A percentile compares a stretch with the other conserved stretches of the same genome.
Conservation (phyloP, 805 yeast species). For the Starmerella potacharoeniae region DNA sequence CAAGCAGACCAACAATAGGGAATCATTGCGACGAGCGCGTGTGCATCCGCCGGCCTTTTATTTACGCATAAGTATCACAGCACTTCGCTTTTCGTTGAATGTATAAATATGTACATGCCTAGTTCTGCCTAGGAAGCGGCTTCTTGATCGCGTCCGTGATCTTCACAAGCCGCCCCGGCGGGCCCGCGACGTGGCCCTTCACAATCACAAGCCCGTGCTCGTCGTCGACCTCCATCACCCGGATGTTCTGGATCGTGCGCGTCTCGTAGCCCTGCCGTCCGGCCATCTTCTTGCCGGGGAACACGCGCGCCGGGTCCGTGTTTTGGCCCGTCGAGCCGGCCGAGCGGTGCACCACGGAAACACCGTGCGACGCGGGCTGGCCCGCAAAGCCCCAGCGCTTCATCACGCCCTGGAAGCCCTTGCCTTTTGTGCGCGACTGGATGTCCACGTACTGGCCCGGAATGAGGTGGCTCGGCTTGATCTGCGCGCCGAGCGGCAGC, state of each 20-base stretch:
- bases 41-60: no score
- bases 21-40: no score
- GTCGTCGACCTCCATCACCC: constrained; percentile 69
- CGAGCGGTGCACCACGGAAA: constrained; percentile 80
- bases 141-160: constrained; percentile 61
- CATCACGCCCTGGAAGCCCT: constrained; percentile 98
- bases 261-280: constrained; percentile 84
- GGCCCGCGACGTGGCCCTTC: constrained; percentile 87
- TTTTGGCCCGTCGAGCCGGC: constrained; percentile 97
- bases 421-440: constrained; percentile 73
- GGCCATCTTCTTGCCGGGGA: constrained; percentile 97
- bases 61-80: no score
- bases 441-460: constrained; percentile 78
- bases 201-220: constrained; percentile 71
- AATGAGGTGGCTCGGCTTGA: constrained; percentile 74
- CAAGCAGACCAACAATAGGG: no score
- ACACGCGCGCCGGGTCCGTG: constrained; percentile 89
- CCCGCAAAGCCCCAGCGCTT: constrained; percentile 86
- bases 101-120: constrained; percentile 7
- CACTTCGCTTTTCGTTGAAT: not conserved
- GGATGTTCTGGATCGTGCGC: constrained; percentile 63
- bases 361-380: constrained; percentile 90
- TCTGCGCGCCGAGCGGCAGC: constrained; percentile 62
- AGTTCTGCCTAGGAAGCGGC: constrained; percentile 18
- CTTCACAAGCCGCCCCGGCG: constrained; percentile 61